Evolutionary conservation across 805 yeast species (phyloP), one percentile per base, ranked within the genome.

Genomic region (Tetrapisispora fleetii): DNA sequence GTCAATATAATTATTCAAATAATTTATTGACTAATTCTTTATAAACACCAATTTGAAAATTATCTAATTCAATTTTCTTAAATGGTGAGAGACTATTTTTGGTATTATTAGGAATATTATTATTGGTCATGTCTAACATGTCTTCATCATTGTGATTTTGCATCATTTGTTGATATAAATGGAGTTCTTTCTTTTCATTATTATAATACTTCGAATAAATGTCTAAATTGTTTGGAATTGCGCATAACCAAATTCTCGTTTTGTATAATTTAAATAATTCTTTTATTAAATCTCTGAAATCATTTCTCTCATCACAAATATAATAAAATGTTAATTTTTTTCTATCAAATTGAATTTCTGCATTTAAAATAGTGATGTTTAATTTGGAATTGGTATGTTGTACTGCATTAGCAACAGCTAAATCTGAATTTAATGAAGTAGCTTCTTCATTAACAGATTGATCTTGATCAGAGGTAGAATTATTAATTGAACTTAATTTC

Each of bases 241-340:
- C 90, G 71, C 90, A 83, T 65, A 85, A 68, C 93, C 95, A 85
- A 54, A 84, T 84, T 58, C 91, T 72, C 0, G 90, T 83, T 65
- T 84, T 84, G 69, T 82, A 84, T 50, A 81, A 78, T 59, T 82
- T 79, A 71, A 83, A 84, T 30, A 84, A 66, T 58, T 84, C 91
- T 50, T 83, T 79, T 48, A 83, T 83, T 58, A 84, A 71, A 42
- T 78, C 83, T 50, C 91, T 70, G 61, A 84, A 84, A 60, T 85
- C 93, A 48, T 84, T 75, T 55, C 93, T 69, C 57, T 80, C 80
- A 44, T 76, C 73, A 58, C 83, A 74, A 48, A 71, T 73, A 58
- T 82, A 83, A 64, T 83, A 85, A 56, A 85, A 81, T 7, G 83
- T 85, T 52, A 85, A 71, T 56, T 85, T 85, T 60, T 83, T 83